Conservation (phyloP, 2,329 filamentous ascomycete genomes). For the Cryphonectria radicalis region DNA sequence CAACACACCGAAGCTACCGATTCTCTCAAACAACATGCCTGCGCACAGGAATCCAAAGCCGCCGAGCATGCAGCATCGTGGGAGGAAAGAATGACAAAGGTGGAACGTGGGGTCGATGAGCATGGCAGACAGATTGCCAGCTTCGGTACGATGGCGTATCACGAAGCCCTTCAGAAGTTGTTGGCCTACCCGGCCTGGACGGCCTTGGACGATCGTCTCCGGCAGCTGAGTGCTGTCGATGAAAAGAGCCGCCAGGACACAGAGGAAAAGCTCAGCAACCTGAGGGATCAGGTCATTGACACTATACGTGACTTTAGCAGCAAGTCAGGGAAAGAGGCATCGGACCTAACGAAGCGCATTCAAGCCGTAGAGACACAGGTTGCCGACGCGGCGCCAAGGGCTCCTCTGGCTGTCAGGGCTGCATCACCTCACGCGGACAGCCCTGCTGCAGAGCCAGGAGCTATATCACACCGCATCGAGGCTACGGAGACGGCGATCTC, state of each 20-base stretch:
- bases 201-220: conserved; percentile 7
- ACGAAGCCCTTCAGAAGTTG: conserved; percentile 12
- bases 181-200: conserved; percentile 15
- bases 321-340: conserved; percentile 1
- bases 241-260: not conserved
- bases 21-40: not conserved
- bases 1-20: conserved; percentile 1
- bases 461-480: not conserved
- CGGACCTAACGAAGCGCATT: not conserved
- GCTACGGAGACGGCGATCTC: conserved; percentile 6
- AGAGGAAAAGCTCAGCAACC: conserved; percentile 6
- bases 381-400: not conserved
- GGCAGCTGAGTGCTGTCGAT: not conserved
- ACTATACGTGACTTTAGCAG: not conserved
- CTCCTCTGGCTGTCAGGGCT: not conserved
- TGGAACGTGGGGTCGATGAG: conserved; percentile 10
- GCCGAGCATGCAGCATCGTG: not conserved
- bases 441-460: conserved; percentile 2
- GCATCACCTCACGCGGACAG: not conserved
- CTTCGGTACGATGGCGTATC: conserved; percentile 17
- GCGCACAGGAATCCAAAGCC: not conserved
- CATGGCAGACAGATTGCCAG: conserved; percentile 9
- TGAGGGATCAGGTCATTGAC: conserved; percentile 12
- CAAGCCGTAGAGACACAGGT: not conserved
- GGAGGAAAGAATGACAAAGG: not conserved